phyloP scores from a whole-genome alignment of 371 early-diverging fungal genomes.

The Batrachochytrium dendrobatidis region DNA sequence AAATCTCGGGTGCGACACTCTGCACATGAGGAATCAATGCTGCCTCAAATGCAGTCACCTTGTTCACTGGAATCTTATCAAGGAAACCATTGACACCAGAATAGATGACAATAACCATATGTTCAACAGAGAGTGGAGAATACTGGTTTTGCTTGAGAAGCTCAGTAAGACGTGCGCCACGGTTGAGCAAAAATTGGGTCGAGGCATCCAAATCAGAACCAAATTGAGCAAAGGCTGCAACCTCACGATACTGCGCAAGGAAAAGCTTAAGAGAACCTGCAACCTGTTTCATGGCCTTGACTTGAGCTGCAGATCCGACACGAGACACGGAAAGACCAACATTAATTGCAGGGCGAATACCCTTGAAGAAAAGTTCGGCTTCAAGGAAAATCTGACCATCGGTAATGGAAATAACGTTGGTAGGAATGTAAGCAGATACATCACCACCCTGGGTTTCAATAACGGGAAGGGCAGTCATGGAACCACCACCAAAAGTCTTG shows the following conservation, averaged over 20 bases:
- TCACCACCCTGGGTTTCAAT: slow-evolving; percentile 98
- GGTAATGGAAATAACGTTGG: slow-evolving; percentile 97
- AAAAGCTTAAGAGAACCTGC: slow-evolving; percentile 96
- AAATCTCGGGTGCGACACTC: slow-evolving; percentile 76
- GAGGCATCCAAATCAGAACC: slow-evolving; percentile 96
- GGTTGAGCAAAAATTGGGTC: slow-evolving; percentile 89
- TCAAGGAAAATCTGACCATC: slow-evolving; percentile 97
- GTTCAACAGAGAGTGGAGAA: slow-evolving; percentile 84
- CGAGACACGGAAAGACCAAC: slow-evolving; percentile 97
- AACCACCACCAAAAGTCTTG: slow-evolving; percentile 84
- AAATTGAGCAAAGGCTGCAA: slow-evolving; percentile 97
- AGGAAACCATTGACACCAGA: slow-evolving; percentile 95
- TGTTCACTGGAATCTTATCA: slow-evolving; percentile 88
- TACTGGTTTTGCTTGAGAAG: slow-evolving; percentile 92
- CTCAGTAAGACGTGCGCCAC: slow-evolving; percentile 94
- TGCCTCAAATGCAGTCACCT: slow-evolving; percentile 84
- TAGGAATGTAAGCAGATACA: slow-evolving; percentile 97
- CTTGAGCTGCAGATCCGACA: slow-evolving; percentile 97
- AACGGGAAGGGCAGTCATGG: slow-evolving; percentile 92
- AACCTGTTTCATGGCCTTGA: slow-evolving; percentile 97
- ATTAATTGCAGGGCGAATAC: slow-evolving; percentile 92
- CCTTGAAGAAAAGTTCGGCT: slow-evolving; percentile 97
- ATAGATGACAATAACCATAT: slow-evolving; percentile 88
- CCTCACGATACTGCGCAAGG: slow-evolving; percentile 97
- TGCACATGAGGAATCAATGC: slow-evolving; percentile 82